Evolutionary conservation across 805 yeast genomes (phyloP).

Genomic region (Zygoascus bituminiphila): DNA sequence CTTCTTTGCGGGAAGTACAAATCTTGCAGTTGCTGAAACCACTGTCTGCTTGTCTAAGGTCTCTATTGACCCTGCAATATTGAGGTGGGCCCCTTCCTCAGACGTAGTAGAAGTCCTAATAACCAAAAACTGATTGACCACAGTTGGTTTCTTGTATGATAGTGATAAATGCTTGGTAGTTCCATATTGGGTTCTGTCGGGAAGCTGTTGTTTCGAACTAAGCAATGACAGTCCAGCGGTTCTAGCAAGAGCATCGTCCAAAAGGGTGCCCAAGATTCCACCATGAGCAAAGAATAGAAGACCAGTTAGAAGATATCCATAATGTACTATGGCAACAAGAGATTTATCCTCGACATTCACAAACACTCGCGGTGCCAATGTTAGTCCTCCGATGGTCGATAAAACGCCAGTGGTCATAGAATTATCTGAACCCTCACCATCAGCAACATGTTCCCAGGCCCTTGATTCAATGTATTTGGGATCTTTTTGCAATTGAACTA

Average conservation of each 20-base stretch:
- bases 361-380: constrained; percentile 61
- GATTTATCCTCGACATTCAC: constrained; percentile 48
- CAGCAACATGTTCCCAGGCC: constrained; percentile 33
- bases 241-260: constrained; percentile 56
- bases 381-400: constrained; percentile 68
- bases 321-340: constrained; percentile 59
- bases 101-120: constrained; percentile 43
- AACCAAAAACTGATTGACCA: constrained; percentile 69
- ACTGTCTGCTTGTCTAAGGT: constrained; percentile 44
- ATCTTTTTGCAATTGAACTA: constrained; percentile 37
- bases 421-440: constrained; percentile 21
- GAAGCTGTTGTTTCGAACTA: not conserved
- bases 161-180: constrained; percentile 25
- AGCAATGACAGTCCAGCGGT: constrained; percentile 14
- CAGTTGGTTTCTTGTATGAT: constrained; percentile 60
- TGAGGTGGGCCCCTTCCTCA: constrained; percentile 3
- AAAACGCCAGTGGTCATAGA: constrained; percentile 44
- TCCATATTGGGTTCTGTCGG: constrained; percentile 5
- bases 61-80: constrained; percentile 39
- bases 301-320: constrained; percentile 74
- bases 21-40: constrained; percentile 30
- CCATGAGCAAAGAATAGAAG: constrained; percentile 87
- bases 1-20: not conserved
- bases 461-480: constrained; percentile 33
- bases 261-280: constrained; percentile 71